A percentile compares a stretch with the other conserved stretches of the same genome.
These are phyloP conservation scores for Melianthus villosus DNA, from an alignment of 441 rosid species.

Conservation along the genomic window DNA sequence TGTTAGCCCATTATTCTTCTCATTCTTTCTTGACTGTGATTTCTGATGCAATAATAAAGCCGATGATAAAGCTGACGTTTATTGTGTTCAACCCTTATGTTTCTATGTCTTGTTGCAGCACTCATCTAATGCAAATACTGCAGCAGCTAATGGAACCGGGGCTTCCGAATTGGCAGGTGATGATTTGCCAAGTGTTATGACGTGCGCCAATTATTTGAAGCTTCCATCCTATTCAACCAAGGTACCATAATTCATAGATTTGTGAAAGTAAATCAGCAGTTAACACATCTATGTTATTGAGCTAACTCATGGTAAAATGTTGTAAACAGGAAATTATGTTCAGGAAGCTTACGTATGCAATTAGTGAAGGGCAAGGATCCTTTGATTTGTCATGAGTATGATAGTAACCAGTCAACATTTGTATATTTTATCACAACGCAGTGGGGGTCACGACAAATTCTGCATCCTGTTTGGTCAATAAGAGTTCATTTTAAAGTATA, in stretches of 20 bases:
- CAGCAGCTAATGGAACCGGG: slow-evolving; percentile 52
- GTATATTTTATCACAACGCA: slow-evolving; percentile 30
- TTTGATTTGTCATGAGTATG: slow-evolving; percentile 69
- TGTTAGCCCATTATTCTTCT: neutral
- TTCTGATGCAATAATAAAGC: neutral
- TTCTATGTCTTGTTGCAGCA: slow-evolving; percentile 34
- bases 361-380: slow-evolving; percentile 95
- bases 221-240: slow-evolving; percentile 95
- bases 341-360: slow-evolving; percentile 87
- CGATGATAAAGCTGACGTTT: neutral
- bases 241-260: slow-evolving; percentile 20
- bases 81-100: neutral
- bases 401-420: slow-evolving; percentile 15
- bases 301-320: no score
- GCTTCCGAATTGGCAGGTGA: slow-evolving; percentile 76
- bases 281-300: no score
- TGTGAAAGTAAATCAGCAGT: no score
- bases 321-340: slow-evolving; percentile 79
- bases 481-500: slow-evolving; percentile 16
- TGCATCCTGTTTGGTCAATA: slow-evolving; percentile 19
- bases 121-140: slow-evolving; percentile 45
- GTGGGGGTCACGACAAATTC: slow-evolving; percentile 14
- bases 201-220: slow-evolving; percentile 97
- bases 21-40: no score
- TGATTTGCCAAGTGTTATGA: slow-evolving; percentile 97